phyloP scores from a whole-genome alignment of 768 basidiomycete genomes.

The Mycena maculata region DNA sequence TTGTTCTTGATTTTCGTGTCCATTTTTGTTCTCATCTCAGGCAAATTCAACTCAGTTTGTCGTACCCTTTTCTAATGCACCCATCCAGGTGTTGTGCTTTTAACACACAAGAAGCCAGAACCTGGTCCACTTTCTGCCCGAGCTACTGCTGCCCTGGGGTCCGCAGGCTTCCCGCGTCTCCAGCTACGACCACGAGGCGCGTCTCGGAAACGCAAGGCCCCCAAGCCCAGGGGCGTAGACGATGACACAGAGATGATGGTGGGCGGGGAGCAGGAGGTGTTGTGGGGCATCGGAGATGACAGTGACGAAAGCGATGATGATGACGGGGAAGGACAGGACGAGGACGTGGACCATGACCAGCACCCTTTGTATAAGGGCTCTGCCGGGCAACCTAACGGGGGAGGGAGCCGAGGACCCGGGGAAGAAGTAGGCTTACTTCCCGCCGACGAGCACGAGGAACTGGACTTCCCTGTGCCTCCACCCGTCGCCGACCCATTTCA shows the following conservation, averaged over 20 bases:
- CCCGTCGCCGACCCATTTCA: constrained; percentile 14
- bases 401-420: constrained; percentile 38
- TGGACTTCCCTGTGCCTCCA: constrained; percentile 8
- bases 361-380: constrained; percentile 48
- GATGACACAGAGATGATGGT: constrained; percentile 53
- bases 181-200: constrained; percentile 28
- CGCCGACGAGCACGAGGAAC: constrained; percentile 46
- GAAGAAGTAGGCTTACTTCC: constrained; percentile 60
- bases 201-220: constrained; percentile 32
- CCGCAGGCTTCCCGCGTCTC: constrained; percentile 43
- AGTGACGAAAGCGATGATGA: constrained; percentile 69
- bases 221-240: constrained; percentile 43
- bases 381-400: constrained; percentile 34
- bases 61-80: too few species aligned
- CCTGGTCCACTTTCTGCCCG: constrained; percentile 49
- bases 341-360: constrained; percentile 57
- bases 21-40: constrained; percentile 86
- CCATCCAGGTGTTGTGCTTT: constrained; percentile 88
- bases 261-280: constrained; percentile 57
- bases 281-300: constrained; percentile 81
- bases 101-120: constrained; percentile 93
- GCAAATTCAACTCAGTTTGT: constrained; percentile 44
- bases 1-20: constrained; percentile 90
- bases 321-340: constrained; percentile 53
- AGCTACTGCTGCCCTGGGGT: constrained; percentile 43